Evolutionary conservation across 1,284 basidiomycete genomes (phyloP), one percentile per base, ranked within the genome.

Genomic region (Rhodotorula glutinis): DNA sequence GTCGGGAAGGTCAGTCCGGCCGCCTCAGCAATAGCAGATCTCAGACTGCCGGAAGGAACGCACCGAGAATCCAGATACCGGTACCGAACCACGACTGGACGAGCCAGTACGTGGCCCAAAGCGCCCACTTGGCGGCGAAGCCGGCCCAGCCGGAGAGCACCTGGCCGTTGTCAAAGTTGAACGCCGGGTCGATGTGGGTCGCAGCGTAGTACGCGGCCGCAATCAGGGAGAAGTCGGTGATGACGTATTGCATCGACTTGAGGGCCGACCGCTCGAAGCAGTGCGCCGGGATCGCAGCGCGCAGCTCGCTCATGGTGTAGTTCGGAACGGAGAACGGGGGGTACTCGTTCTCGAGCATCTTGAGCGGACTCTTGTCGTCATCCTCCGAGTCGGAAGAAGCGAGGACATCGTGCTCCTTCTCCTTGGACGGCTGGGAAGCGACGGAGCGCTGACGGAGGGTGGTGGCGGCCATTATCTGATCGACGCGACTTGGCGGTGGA

Each of bases 251-350:
- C n/a, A 85, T 87, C 30, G 93, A 95, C 77, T 84, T 84, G 77
- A 95, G 74, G 2, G 92, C 88, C 1, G 91, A 95, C 72, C 96
- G 90, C 82, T 96, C 84, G 81, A 88, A 92, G 82, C 95, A 98
- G 81, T 95, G 92, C 40, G 72, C 70, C 25, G 75, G 75, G 58
- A 76, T 75, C 23, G 71, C 73, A 47, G 63, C 68, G 44, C 71
- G 62, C 53, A 76, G 29, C 52, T 69, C 68, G 60, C 66, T 70
- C 60, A 70, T 64, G 14, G 65, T 60, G 62, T 57, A 69, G 21
- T 57, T 49, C 25, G 67, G 64, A 4, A 64, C 60, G 30, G 49
- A 57, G 60, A 71, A 71, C 27, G 66, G 49, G 30, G 66, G 62
- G 54, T 41, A 69, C 41, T 55, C 41, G 33, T 63, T 53, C 53